These are phyloP conservation scores for Lenzites betulinus DNA, from an alignment of 768 basidiomycete species.

Conservation along the genomic window DNA sequence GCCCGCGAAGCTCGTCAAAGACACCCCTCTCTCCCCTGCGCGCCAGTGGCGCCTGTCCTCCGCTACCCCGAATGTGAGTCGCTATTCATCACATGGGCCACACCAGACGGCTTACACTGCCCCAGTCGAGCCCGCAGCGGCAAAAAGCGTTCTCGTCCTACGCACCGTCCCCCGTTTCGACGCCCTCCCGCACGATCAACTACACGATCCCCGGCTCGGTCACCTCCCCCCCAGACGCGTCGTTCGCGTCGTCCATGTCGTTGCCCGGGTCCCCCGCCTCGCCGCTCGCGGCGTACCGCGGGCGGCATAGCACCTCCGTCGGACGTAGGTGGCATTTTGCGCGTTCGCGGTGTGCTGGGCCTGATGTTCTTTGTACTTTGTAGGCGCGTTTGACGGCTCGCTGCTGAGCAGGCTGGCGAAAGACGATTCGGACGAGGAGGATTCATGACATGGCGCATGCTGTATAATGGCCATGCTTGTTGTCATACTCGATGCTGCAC, in stretches of 20 bases:
- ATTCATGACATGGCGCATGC: not conserved
- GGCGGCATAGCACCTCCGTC: conserved; percentile 36
- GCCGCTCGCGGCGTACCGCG: conserved; percentile 41
- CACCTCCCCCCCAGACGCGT: conserved; percentile 31
- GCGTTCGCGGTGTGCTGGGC: not conserved
- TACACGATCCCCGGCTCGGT: conserved; percentile 36
- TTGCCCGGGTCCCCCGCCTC: conserved; percentile 26
- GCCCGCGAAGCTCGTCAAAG: conserved; percentile 17
- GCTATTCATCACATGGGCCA: conserved; percentile 23
- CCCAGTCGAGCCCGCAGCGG: conserved; percentile 28
- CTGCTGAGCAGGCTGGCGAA: conserved; percentile 26
- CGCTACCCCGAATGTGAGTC: conserved; percentile 20
- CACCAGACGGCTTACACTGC: not conserved
- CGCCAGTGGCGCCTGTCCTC: conserved; percentile 26
- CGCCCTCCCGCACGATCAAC: conserved; percentile 34
- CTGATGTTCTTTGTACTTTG: not conserved
- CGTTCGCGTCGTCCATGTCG: conserved; percentile 38
- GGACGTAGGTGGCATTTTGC: conserved; percentile 36
- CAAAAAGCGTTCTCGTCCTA: conserved; percentile 34
- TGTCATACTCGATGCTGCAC: not conserved
- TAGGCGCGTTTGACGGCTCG: conserved; percentile 32
- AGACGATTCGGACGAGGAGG: conserved; percentile 27
- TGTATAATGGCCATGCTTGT: not conserved
- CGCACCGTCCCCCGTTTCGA: conserved; percentile 40
- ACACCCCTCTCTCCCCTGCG: conserved; percentile 15